Evolutionary conservation across 2,329 filamentous ascomycete genomes (phyloP), one percentile per base, ranked within the genome.

Genomic region (Penicillium sp.): DNA sequence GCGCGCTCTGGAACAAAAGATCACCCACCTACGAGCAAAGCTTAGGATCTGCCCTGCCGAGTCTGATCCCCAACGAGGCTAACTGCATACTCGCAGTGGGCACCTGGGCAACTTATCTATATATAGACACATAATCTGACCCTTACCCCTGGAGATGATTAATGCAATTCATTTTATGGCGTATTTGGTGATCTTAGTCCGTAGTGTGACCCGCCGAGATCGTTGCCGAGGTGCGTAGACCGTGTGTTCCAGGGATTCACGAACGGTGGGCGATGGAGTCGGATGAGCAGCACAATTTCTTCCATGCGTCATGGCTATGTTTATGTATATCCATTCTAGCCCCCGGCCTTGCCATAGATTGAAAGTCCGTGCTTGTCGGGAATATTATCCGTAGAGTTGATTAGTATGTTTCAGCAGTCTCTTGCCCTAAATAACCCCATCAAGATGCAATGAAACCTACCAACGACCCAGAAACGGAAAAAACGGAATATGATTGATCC

Each of bases 1-100:
- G 70, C 66, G 63, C 25, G 46, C 47, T 13, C 50, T 75, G 31
- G 75, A 78, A 55, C 59, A 65, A 18, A 61, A 70, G 44, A 67
- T 77, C 23, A 46, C 56, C 33, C 51, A 57, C 27, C 23, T 69
- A 50, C 63, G 67, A 49, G 57, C 40, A 12, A 49, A 62, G 32
- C 46, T 71, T 27, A 58, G 51, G 13, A 37, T 23, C 20, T 23
- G 33, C 27, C 18, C 20, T 31, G 35, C 32, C 13, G n/a, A 32
- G 8, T 39, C 24, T 25, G 33, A 27, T 27, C 20, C 10, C 9
- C n/a, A 20, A 13, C 24, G 31, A 42, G 37, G 24, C 44, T 25
- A 35, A 12, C 2, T 47, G 18, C 13, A 13, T 32, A 23, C 18
- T 33, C 20, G 20, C 32, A 35, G 32, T 20, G 12, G 12, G 8